Base-by-base conservation (phyloP, 345 rosid genomes). In the Eucalyptus decipiens region DNA sequence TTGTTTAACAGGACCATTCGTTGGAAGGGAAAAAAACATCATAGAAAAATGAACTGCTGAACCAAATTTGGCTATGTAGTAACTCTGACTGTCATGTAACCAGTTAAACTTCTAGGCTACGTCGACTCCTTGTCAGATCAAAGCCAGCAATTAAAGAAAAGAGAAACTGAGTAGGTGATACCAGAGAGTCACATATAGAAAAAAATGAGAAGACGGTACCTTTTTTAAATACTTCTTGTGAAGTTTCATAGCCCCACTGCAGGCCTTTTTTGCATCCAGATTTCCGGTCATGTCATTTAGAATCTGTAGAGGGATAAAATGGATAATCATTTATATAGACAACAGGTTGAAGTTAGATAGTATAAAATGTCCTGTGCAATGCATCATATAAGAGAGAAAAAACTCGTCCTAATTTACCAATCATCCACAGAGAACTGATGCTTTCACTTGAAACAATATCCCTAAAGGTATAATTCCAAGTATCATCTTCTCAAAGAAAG, bases 181-280 rank as follows among this genome's bases (percentile, higher is more conserved):
- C 85, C 85, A 76, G 85, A 76, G 23, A 76, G 47, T 72, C 11
- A 10, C 45, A 40, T 40, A 21, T 21, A 76, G 81, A 76, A 40
- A 76, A 43, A 40, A 76, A 6, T 52, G 47, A 76, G 15, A 37
- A 37, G 83, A 21, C 24, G 30, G 16, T 89, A 96, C 99, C 97
- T 95, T 97, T 88, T 93, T 97, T 48, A 98, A 91, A 88, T 98
- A 98, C 88, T 98, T 98, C 94, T 97, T 98, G 91, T 98, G 99
- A 88, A 98, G 98, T 93, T 98, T 98, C 97, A 98, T 93, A 45
- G 99, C 99, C 51, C 96, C 97, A 48, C 86, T 90, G 94, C 99
- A 98, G 17, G 99, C 96, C 87, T 98, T 97, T 90, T 94, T 97
- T 54, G 99, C 99, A 90, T 98, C 99, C 87, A 97, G 92, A 88